Base-by-base conservation (phyloP, 225 moss, liverwort and hornwort genomes). In the Pseudisothecium myosuroides region DNA sequence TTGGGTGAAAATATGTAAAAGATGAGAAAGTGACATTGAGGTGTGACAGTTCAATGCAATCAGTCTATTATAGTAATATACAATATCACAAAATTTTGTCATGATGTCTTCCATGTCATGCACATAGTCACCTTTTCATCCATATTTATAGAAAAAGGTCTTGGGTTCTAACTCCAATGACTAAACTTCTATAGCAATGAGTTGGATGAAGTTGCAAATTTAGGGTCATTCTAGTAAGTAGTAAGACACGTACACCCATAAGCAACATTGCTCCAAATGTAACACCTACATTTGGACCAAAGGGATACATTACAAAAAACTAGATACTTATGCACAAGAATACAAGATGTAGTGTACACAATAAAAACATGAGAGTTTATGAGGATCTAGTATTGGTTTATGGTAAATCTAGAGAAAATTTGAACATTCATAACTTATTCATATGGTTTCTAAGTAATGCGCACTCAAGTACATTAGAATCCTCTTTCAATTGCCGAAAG, bases 81-180 rank as follows among this genome's bases (percentile, higher is more conserved):
- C 4, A 32, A 20, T 32, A 75, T 75, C 12, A 20, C 7, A 11
- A 75, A 49, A 20, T 75, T 47, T 32, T 49, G 20, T 75, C 20
- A 29, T 0, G 0, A 31, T 47, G 31, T 75, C 49, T 49, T 75
- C 12, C 12, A 18, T 74, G 2, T 49, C 11, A 31, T 0, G 5
- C 6, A 28, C 3, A 43, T 17, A 5, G 45, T 24, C 17, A 72
- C 73, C 24, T 45, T 45, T 28, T 47, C 73, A 47, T 74, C 2
- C 10, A 12, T 29, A 1, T 17, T 74, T 29, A n/a, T 17, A 2
- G 29, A 29, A 3, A 29, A 74, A 0, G 18, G 16, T 74, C 17
- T 47, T 47, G 29, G 45, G 4, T 11, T 74, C 11, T 6, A 47
- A 18, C 4, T 4, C 17, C 28, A 73, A 45, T 28, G 10, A 47